phyloP scores from a whole-genome alignment of 2,329 filamentous ascomycete genomes.

The Fusarium mangiferae region DNA sequence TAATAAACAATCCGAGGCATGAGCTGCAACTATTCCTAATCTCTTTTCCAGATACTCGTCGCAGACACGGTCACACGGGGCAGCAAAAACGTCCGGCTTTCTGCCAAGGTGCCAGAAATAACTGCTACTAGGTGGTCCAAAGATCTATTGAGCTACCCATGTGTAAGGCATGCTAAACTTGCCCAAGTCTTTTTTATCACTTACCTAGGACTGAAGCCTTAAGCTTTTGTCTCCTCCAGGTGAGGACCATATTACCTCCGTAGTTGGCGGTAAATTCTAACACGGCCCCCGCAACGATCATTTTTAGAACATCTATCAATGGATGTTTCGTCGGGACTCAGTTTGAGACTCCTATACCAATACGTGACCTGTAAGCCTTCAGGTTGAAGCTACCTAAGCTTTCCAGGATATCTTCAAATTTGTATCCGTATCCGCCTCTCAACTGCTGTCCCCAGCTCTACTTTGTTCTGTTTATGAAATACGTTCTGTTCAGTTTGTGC shows the following conservation, averaged over 20 bases:
- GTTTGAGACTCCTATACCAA: neutral
- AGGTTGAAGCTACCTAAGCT: neutral
- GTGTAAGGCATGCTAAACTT: neutral
- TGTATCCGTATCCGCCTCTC: neutral
- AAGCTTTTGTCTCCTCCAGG: neutral
- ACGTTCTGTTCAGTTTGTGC: constrained; percentile 16
- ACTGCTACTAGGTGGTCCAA: neutral
- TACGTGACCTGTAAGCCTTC: neutral
- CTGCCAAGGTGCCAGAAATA: neutral
- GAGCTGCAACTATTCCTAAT: neutral
- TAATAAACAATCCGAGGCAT: neutral
- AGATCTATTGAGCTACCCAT: neutral
- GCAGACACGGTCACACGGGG: neutral
- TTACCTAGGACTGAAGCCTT: neutral
- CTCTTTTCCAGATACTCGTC: neutral
- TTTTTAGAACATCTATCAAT: constrained; percentile 1
- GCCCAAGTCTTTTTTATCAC: neutral
- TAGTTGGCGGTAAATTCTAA: neutral
- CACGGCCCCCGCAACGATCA: neutral
- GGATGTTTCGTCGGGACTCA: neutral
- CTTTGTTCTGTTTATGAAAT: neutral
- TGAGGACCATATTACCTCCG: neutral
- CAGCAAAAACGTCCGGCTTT: neutral
- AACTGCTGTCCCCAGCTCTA: neutral
- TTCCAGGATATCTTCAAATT: neutral